Evolutionary conservation across 495 filamentous ascomycete genomes (phyloP), one percentile per base, ranked within the genome.

Genomic region (Penicillium arizonense): DNA sequence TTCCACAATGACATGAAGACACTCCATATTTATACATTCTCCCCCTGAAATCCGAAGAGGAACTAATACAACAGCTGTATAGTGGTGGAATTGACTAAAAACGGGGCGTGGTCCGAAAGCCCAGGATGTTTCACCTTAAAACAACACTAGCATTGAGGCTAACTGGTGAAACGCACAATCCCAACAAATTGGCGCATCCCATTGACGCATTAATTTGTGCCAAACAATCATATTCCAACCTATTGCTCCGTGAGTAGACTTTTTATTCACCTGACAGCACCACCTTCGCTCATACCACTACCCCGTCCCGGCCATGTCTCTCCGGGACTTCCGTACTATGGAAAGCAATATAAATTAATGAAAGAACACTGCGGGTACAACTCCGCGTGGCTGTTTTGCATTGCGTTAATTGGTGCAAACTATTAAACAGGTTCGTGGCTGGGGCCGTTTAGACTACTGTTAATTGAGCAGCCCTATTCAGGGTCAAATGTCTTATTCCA

Each of bases 401-500:
- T 47, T 35, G 2, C 33, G 24, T 23, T 36, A 12, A 36, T 21
- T 30, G 5, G 32, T 16, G n/a, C 32, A 23, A 20, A 47, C 7
- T 14, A 47, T 14, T 37, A 36, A 30, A 28, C 2, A 10, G 23
- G 5, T 6, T 14, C 7, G 12, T 26, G 14, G 4, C 2, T 32
- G 8, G 9, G n/a, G 24, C 24, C 24, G 23, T 44, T 30, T 44
- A 4, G 5, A 34, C 20, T 8, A 8, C 4, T 30, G 28, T 8
- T 7, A 9, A 30, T 30, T 30, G 28, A 4, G 5, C 28, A 30
- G 28, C 28, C 28, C 28, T 30, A 30, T 30, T 30, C 28, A 30
- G 4, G 28, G 14, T 10, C 20, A 11, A 11, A 42, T 23, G 13
- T 23, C 38, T 57, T 68, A 84, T 33, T 77, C 57, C 58, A 84